phyloP scores from a whole-genome alignment of 257 asterid genomes.

The Nemophila menziesii region DNA sequence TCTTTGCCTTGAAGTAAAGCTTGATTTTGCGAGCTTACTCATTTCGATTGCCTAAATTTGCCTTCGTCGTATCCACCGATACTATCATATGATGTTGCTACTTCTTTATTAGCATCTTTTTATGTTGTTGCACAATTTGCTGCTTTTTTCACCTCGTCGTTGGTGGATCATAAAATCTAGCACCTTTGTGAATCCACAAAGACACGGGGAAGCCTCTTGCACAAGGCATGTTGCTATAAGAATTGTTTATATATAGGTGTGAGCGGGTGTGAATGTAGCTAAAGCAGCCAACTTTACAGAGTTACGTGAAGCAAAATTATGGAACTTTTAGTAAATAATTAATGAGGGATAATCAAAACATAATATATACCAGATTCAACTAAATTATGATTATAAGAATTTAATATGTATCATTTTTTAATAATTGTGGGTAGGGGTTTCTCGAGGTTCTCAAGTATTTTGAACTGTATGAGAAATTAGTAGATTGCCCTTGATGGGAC shows the following conservation, averaged over 20 bases:
- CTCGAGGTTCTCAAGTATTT: conserved; percentile 25
- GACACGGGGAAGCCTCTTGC: conserved; percentile 51
- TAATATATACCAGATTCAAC: conserved; percentile 5
- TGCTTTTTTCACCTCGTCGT: conserved; percentile 30
- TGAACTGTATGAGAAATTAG: conserved; percentile 7
- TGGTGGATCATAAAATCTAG: conserved; percentile 49
- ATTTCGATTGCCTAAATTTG: conserved; percentile 21
- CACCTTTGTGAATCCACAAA: conserved; percentile 36
- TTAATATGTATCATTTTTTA: not conserved
- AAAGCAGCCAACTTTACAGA: not conserved
- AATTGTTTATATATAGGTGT: conserved; percentile 4
- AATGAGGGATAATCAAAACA: not conserved
- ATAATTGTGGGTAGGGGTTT: conserved; percentile 25
- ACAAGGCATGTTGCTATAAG: conserved; percentile 37
- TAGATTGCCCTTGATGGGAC: too few relatives aligned
- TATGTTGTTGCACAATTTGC: conserved; percentile 27
- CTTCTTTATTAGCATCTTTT: conserved; percentile 20
- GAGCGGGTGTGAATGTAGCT: not conserved
- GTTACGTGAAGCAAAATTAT: not conserved
- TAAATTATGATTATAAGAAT: conserved; percentile 17
- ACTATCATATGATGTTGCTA: conserved; percentile 17
- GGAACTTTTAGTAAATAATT: not conserved
- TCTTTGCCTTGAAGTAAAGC: too few relatives aligned
- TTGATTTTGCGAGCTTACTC: too few relatives aligned
- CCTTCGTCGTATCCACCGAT: conserved; percentile 19